Conservation (phyloP, 306 rosid genomes). For the Vigna mungo region DNA sequence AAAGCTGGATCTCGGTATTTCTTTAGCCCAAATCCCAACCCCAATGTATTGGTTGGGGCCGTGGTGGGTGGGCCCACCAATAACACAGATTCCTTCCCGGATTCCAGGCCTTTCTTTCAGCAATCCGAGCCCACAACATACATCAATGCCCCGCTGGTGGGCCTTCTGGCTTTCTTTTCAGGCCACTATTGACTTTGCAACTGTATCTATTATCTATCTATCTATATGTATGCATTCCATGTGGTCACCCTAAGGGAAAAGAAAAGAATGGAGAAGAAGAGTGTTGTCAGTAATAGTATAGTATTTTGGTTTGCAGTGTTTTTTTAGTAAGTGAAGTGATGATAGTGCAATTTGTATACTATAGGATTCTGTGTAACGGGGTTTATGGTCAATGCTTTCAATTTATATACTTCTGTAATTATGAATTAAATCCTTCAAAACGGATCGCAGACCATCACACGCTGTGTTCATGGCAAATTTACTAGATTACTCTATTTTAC, state of each 20-base stretch:
- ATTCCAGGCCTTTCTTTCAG: constrained; percentile 90
- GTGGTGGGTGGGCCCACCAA: constrained; percentile 93
- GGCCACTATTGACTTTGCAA: constrained; percentile 65
- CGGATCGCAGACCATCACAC: no score
- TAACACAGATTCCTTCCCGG: constrained; percentile 76
- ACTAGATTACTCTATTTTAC: no score
- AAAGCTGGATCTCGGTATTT: constrained; percentile 78
- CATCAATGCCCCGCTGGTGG: constrained; percentile 87
- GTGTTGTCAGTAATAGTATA: constrained; percentile 34
- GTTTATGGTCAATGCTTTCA: background rate
- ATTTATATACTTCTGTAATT: no score
- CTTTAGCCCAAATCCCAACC: constrained; percentile 81
- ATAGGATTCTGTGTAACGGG: constrained; percentile 32
- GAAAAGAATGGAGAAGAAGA: constrained; percentile 16
- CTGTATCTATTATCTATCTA: constrained; percentile 5
- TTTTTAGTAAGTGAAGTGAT: constrained; percentile 39
- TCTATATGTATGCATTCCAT: background rate
- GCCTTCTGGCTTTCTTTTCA: constrained; percentile 86
- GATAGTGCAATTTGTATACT: constrained; percentile 40
- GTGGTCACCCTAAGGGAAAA: constrained; percentile 52
- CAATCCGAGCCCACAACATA: constrained; percentile 94
- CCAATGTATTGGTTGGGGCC: constrained; percentile 78
- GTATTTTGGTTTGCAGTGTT: constrained; percentile 36
- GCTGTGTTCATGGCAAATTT: no score
- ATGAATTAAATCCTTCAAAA: no score